Evolutionary conservation across 2,329 filamentous ascomycete species (phyloP), one percentile per base, ranked within the genome.

Genomic region (Plenodomus tracheiphilus): DNA sequence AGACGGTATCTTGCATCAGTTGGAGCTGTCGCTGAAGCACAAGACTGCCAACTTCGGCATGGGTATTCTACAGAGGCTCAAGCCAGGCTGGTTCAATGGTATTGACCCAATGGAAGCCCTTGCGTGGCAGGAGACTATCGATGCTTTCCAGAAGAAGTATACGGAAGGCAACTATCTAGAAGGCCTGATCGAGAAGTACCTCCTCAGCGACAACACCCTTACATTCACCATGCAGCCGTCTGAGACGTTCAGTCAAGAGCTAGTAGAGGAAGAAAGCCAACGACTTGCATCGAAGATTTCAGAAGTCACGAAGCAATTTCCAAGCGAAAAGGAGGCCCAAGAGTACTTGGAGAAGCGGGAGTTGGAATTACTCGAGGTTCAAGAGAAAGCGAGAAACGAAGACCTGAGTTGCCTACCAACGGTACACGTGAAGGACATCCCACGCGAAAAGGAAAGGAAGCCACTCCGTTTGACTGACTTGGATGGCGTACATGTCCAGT

Each of bases 41-140:
- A 97, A 97, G 79, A 97, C 91, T 0, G 90, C 94, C 46, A 91
- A 88, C 64, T 99, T 99, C 67, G 94, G 94, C 13, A 90, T 97
- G 80, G 86, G 87, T 16, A 83, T 97, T 44, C 84, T 99, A 73
- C 90, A 96, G 61, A 85, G 93, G 36, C 80, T 97, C 7, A 89
- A 96, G 68, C 88, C 91, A 2, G 87, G 88, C 50, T 99, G 94
- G 94, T 97, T 99, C 74, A 95, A 94, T 48, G 94, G 93, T 4
- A 85, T 91, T 3, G 90, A 97, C 69, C 93, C 94, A 0, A 95
- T 97, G 73, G 86, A 96, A 58, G 86, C 90, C 11, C 78, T 99
- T 30, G 88, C 91, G 2, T 97, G 92, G 91, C 94, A 96, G 62
- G 88, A 94, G 37, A 91, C 90, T 0, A 86, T 97, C 3, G 78